These are phyloP conservation scores for Halophytophthora polymorphica DNA, from an alignment of 352 stramenopile genomes.

Conservation along the genomic window DNA sequence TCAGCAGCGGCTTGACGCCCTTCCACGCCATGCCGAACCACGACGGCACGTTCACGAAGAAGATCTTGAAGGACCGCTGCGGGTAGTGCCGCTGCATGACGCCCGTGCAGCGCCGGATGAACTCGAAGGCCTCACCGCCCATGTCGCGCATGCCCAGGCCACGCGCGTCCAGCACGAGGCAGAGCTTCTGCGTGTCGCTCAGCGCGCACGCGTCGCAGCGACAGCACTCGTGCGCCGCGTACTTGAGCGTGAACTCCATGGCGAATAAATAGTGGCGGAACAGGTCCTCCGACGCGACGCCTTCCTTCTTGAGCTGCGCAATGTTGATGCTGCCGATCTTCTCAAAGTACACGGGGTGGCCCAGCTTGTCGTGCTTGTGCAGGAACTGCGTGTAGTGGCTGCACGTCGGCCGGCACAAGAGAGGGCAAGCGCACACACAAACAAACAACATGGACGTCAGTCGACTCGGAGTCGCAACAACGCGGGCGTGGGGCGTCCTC, in stretches of 20 bases:
- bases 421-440: slow-evolving; percentile 4
- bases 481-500: not conserved
- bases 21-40: slow-evolving; percentile 93
- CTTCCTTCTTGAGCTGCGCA: slow-evolving; percentile 64
- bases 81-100: slow-evolving; percentile 87
- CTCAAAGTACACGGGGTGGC: slow-evolving; percentile 78
- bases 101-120: slow-evolving; percentile 75
- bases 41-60: slow-evolving; percentile 88
- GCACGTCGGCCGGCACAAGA: not conserved
- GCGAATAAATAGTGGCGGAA: slow-evolving; percentile 83
- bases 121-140: slow-evolving; percentile 75
- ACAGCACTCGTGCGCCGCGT: slow-evolving; percentile 57
- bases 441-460: slow-evolving; percentile 2
- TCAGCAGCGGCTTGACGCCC: slow-evolving; percentile 82
- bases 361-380: slow-evolving; percentile 79
- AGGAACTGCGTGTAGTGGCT: slow-evolving; percentile 78
- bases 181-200: slow-evolving; percentile 74
- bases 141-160: slow-evolving; percentile 79
- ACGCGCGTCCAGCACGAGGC: slow-evolving; percentile 67
- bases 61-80: slow-evolving; percentile 89
- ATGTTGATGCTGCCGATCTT: slow-evolving; percentile 85
- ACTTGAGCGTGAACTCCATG: slow-evolving; percentile 85
- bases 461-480: not conserved
- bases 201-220: slow-evolving; percentile 47
- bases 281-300: slow-evolving; percentile 61